Evolutionary conservation across 225 moss, liverwort and hornwort species (phyloP), one percentile per base, ranked within the genome.

Genomic region (Physcomitrium patens): DNA sequence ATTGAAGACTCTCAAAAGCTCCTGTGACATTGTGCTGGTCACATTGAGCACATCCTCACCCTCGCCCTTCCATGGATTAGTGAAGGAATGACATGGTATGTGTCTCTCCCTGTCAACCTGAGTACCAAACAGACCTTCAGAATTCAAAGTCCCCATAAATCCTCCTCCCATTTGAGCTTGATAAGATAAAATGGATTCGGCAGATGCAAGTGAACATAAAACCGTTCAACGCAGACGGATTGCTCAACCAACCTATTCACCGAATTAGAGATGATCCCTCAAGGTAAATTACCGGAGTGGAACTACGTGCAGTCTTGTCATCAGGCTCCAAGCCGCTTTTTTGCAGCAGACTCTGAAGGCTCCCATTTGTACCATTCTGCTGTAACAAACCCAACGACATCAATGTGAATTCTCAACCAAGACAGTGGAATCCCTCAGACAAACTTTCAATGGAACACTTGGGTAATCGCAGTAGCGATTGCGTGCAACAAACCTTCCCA

Each of bases 321-420:
- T 18, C 48, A 2, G 83, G 71, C 43, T 91, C 82, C n/a, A 81
- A 9, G 47, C 42, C 75, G 69, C 87, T 75, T 71, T 76, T 88
- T 61, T 88, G 89, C 71, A 92, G 77, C 80, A 96, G 86, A 63
- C 89, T 91, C 55, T 96, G 96, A 66, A 94, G 90, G 63, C 71
- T 81, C 72, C 61, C 84, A 13, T 75, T 69, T 5, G 72, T 56
- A 72, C 68, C 75, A 31, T 62, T 26, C 84, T 85, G 80, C 50
- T 63, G 18, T 74, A 83, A 19, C 6, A 43, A 73, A 68, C 18
- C 49, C 47, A 59, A 60, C 56, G 10, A 16, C 50, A 63, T 63
- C 63, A 69, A 18, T 49, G 3, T 37, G 31, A 37, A 37, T 37
- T 37, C 7, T 37, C 31, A 37, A 20, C 1, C 54, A 59, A 43